phyloP scores from a whole-genome alignment of 305 asterid species.

The Rubia tinctorum region DNA sequence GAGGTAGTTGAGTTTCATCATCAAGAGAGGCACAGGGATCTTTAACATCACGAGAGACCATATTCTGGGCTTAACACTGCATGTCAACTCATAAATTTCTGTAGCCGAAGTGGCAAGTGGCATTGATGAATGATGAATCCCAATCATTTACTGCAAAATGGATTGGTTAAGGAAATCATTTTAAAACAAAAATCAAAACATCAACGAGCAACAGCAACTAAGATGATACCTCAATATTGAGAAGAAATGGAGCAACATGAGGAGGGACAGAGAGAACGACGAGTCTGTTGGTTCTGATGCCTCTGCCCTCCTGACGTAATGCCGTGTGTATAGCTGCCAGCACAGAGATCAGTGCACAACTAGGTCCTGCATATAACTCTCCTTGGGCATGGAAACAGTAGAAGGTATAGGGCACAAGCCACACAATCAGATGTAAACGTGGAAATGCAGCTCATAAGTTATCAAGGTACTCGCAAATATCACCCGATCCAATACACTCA shows the following conservation, averaged over 20 bases:
- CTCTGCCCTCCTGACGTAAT: slow-evolving; percentile 77
- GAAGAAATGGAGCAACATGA: slow-evolving; percentile 84
- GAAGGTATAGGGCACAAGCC: slow-evolving; percentile 74
- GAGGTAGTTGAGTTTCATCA: slow-evolving; percentile 80
- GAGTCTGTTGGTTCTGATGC: slow-evolving; percentile 82
- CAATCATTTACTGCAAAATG: slow-evolving; percentile 76
- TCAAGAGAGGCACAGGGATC: slow-evolving; percentile 72
- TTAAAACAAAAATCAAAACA: slow-evolving; percentile 9
- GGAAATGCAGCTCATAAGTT: no score
- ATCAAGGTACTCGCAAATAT: no score
- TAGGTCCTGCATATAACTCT: slow-evolving; percentile 58
- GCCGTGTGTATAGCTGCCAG: slow-evolving; percentile 86
- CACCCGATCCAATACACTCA: no score
- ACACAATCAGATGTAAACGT: no score
- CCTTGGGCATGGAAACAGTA: slow-evolving; percentile 95
- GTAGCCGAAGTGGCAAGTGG: slow-evolving; percentile 85
- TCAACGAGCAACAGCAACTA: slow-evolving; percentile 18
- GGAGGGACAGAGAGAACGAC: slow-evolving; percentile 99
- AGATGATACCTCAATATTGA: slow-evolving; percentile 86
- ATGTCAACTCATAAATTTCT: slow-evolving; percentile 89
- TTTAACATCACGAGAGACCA: slow-evolving; percentile 79
- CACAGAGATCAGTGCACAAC: slow-evolving; percentile 28
- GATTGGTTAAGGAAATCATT: slow-evolving; percentile 20
- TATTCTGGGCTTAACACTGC: slow-evolving; percentile 91
- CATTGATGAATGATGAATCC: slow-evolving; percentile 88